A percentile compares a stretch with the other conserved stretches of the same genome.
phyloP scores from a whole-genome alignment of 2,329 filamentous ascomycete species.

The Fusarium lyarnte region DNA sequence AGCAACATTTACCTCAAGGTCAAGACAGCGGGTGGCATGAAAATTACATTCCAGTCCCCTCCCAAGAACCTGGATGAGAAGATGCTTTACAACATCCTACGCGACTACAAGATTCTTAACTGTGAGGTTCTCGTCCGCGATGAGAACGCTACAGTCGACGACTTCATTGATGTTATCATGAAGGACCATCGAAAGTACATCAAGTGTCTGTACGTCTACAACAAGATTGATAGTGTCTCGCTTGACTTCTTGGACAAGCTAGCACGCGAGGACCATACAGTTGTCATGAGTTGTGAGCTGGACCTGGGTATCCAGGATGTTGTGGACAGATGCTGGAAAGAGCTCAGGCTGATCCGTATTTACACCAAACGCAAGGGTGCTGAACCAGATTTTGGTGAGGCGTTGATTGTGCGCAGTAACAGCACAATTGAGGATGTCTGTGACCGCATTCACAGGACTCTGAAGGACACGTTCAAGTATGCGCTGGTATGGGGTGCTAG shows the following conservation, averaged over 20 bases:
- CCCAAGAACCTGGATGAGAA: conserved; percentile 95
- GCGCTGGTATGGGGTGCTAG: conserved; percentile 97
- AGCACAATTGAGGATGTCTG: conserved; percentile 97
- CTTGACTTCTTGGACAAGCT: conserved; percentile 93
- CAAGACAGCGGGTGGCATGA: conserved; percentile 98
- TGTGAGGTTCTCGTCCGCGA: conserved; percentile 95
- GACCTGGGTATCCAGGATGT: conserved; percentile 94
- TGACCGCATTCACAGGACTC: conserved; percentile 88
- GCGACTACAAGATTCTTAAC: conserved; percentile 99
- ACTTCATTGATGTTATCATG: conserved; percentile 99
- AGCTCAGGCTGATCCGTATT: conserved; percentile 86
- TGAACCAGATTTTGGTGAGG: conserved; percentile 90
- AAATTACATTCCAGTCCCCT: conserved; percentile 92
- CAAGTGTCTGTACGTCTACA: conserved; percentile 94
- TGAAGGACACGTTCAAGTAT: conserved; percentile 99
- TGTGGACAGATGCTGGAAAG: conserved; percentile 93
- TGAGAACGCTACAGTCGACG: conserved; percentile 94
- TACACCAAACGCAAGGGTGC: conserved; percentile 97
- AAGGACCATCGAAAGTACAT: conserved; percentile 99
- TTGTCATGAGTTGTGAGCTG: conserved; percentile 97
- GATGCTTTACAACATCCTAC: conserved; percentile 96
- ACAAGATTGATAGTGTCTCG: conserved; percentile 97
- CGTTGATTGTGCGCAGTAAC: conserved; percentile 88
- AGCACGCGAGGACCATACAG: conserved; percentile 91
- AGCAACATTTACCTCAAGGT: conserved; percentile 97